Evolutionary conservation across 352 stramenopile species (phyloP), one percentile per base, ranked within the genome.

Genomic region (Peronospora tabacina): DNA sequence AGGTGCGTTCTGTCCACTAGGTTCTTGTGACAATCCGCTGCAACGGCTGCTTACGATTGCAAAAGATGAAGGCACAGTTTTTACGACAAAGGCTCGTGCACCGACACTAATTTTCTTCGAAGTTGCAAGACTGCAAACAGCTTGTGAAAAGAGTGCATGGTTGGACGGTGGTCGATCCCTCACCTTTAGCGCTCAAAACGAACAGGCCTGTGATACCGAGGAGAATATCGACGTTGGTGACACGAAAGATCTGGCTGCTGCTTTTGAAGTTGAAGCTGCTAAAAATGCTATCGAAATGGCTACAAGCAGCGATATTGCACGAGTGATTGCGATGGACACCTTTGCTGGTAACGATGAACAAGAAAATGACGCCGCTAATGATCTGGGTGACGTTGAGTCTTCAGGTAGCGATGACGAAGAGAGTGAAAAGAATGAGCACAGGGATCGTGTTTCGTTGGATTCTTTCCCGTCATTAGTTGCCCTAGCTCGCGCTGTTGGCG

Each of bases 51-150:
- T 90, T 38, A 68, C 63, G 9, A 86, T 90, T 38, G 74, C 65
- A 30, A 61, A 69, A 38, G 61, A 68, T 13, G 81, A 92, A 69
- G 81, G 84, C 24, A 85, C 82, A 0, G 82, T 94, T 16, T 94
- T 94, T 55, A 89, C 80, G n/a, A 94, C 84, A 0, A 82, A 78
- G n/a, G 82, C 84, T 11, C 71, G 84, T 12, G 84, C 84, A 10
- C 84, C 84, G 12, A 90, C 77, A 15, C 61, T 93, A 9, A 58
- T 94, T 40, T 89, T 86, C 49, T 94, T 90, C 55, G 84, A 94
- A 44, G 83, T 94, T 13, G 71, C 85, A 37, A 63, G 63, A 26
- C 56, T 84, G 16, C 62, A 52, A 15, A 66, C 47, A 15, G 46
- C 62, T 16, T 65, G 39, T 16, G 61, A 61, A 11, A 74, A 75